Base-by-base conservation (phyloP, 352 stramenopile genomes). In the Blastocystis sp. region DNA sequence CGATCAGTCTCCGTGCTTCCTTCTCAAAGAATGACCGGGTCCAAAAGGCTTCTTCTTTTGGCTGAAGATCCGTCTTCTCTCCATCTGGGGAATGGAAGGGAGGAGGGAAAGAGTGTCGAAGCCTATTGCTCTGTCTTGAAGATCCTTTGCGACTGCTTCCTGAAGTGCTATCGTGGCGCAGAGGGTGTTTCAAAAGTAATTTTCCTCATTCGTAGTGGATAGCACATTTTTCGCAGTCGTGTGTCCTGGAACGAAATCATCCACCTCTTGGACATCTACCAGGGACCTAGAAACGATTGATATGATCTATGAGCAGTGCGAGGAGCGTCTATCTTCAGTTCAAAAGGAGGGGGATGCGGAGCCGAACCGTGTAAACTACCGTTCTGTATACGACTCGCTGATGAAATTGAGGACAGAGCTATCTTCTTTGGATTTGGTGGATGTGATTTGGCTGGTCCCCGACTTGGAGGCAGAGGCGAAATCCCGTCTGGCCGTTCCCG, bases 401-500 rank as follows among this genome's bases (percentile, higher is more conserved):
- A 43, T 74, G 3, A 45, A 52, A 53, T 21, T 74, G 40, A 74
- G 45, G 21, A 52, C 23, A 11, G 43, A 41, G 10, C 40, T 74
- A 17, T 23, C 41, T 7, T 52, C 34, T 10, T 52, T 38, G 17
- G 64, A 74, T n/a, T 48, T 74, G 21, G 23, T 74, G 1, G 64
- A 74, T 52, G 64, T 74, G 64, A 74, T 74, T 74, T 74, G 64
- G 64, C 10, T 74, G 17, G 40, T 74, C 11, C 40, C 64, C 0
- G 34, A 74, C 41, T 9, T 74, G 28, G 28, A 74, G 45, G 45
- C 21, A 0, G 5, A 52, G 64, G 7, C 21, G 7, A 9, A 19
- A 1, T 48, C 23, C n/a, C 64, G 45, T 34, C 21, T 74, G 23
- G 7, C 64, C 17, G 34, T 74, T 7, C 64, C 34, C 17, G 64